These are phyloP conservation scores for Dendrobium officinale DNA, from an alignment of 106 monocot genomes.

Conservation along the genomic window DNA sequence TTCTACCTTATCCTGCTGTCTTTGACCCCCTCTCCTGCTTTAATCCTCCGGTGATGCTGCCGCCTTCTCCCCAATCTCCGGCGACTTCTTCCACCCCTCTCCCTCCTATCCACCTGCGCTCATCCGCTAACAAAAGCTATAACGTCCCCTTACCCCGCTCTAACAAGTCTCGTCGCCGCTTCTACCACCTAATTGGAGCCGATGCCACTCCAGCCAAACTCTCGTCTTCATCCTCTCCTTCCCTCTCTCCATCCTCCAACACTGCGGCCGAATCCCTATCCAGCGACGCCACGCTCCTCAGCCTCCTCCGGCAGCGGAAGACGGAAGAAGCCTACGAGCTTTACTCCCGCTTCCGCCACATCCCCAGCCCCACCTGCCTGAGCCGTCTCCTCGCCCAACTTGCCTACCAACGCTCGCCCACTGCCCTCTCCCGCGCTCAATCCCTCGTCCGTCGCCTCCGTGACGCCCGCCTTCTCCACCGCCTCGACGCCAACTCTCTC, in stretches of 20 bases:
- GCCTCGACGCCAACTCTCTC: slow-evolving; percentile 75
- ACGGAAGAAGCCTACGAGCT: slow-evolving; percentile 59
- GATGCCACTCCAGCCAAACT: not conserved
- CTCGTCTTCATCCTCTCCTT: not conserved
- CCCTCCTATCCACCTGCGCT: not conserved
- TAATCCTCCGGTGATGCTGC: not conserved
- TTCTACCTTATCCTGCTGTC: too few species aligned
- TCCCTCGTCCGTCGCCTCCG: slow-evolving; percentile 62
- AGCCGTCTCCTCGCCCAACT: slow-evolving; percentile 82
- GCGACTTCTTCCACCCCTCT: not conserved
- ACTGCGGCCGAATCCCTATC: not conserved
- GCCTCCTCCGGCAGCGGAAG: slow-evolving; percentile 55
- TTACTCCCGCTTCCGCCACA: slow-evolving; percentile 31
- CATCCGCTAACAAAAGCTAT: not conserved
- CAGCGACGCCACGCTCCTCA: slow-evolving; percentile 40
- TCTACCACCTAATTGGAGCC: not conserved
- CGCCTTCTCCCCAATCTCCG: not conserved
- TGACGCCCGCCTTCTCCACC: slow-evolving; percentile 44
- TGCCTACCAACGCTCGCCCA: slow-evolving; percentile 47
- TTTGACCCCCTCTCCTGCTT: not conserved
- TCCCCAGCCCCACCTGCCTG: slow-evolving; percentile 60
- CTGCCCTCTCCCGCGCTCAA: slow-evolving; percentile 64
- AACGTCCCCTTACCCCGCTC: too few species aligned
- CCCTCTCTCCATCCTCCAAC: not conserved
- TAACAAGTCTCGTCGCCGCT: not conserved